Conservation (phyloP, 1,139 yeast genomes). For the Blastobotrys indianensis region DNA sequence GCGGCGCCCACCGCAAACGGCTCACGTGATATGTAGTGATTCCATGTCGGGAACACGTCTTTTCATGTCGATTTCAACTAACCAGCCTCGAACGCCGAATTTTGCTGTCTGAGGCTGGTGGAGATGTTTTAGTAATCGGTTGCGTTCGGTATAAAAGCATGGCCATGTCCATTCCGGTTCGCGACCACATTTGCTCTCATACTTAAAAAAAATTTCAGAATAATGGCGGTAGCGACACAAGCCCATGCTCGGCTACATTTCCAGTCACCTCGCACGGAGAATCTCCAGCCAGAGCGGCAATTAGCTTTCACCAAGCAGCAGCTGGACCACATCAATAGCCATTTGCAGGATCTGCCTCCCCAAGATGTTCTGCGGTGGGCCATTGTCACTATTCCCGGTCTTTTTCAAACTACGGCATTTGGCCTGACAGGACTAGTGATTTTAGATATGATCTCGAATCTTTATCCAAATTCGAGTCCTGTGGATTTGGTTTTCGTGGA, state of each 20-base stretch:
- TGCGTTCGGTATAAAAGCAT: too few species aligned
- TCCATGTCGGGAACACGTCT: too few species aligned
- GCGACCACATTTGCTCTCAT: neutral
- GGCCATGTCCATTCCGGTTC: too few species aligned
- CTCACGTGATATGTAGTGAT: too few species aligned
- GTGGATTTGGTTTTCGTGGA: slow-evolving; percentile 82
- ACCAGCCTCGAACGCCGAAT: too few species aligned
- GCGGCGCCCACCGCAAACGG: too few species aligned
- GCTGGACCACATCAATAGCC: slow-evolving; percentile 46
- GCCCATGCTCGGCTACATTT: too few species aligned
- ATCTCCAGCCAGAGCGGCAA: neutral
- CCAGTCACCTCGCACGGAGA: too few species aligned
- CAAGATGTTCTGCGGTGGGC: slow-evolving; percentile 81
- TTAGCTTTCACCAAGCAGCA: slow-evolving; percentile 23
- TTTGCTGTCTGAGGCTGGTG: too few species aligned
- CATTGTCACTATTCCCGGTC: slow-evolving; percentile 65
- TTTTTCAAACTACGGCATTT: slow-evolving; percentile 90
- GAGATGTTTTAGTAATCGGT: too few species aligned
- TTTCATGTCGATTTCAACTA: too few species aligned
- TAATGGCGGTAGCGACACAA: neutral
- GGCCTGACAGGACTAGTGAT: slow-evolving; percentile 91
- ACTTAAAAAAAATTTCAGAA: neutral
- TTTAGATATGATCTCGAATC: slow-evolving; percentile 70
- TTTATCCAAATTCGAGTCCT: slow-evolving; percentile 38
- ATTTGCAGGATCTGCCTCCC: slow-evolving; percentile 53